A percentile compares a stretch with the other conserved stretches of the same genome.
phyloP scores from a whole-genome alignment of 805 yeast genomes.

The Pichia sporocuriosa region DNA sequence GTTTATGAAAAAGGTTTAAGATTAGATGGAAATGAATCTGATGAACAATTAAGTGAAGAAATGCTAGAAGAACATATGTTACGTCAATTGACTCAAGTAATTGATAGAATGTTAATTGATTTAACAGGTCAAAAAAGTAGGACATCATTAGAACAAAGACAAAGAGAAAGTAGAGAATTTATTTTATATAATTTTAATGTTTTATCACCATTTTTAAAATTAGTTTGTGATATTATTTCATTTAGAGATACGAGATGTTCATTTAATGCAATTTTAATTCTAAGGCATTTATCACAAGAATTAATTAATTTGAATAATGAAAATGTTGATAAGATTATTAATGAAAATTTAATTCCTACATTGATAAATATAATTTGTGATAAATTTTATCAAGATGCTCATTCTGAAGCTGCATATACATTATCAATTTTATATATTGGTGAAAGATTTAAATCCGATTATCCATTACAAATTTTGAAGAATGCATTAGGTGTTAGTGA shows the following conservation, averaged over 20 bases:
- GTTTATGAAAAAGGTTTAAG: conserved; percentile 54
- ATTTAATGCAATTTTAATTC: conserved; percentile 77
- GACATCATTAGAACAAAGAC: conserved; percentile 44
- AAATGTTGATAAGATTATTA: conserved; percentile 65
- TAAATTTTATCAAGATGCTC: conserved; percentile 77
- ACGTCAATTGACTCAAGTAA: conserved; percentile 88
- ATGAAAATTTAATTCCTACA: conserved; percentile 62
- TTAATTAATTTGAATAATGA: conserved; percentile 57
- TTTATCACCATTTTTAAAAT: conserved; percentile 69
- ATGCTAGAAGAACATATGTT: conserved; percentile 96
- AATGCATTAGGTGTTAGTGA: conserved; percentile 45
- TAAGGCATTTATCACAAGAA: conserved; percentile 66
- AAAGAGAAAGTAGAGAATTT: conserved; percentile 56
- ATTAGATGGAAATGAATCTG: conserved; percentile 50
- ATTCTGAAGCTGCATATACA: conserved; percentile 86
- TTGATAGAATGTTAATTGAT: conserved; percentile 80
- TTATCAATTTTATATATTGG: conserved; percentile 74
- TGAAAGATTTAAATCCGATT: conserved; percentile 59
- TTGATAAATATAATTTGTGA: conserved; percentile 62
- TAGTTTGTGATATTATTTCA: conserved; percentile 68
- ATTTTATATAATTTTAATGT: conserved; percentile 59
- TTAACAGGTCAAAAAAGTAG: conserved; percentile 71
- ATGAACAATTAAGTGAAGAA: conserved; percentile 86
- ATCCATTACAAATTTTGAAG: conserved; percentile 57
- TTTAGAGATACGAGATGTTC: conserved; percentile 90